Evolutionary conservation across 1,284 basidiomycete genomes (phyloP), one percentile per base, ranked within the genome.

Genomic region (Spongispora temasekensis): DNA sequence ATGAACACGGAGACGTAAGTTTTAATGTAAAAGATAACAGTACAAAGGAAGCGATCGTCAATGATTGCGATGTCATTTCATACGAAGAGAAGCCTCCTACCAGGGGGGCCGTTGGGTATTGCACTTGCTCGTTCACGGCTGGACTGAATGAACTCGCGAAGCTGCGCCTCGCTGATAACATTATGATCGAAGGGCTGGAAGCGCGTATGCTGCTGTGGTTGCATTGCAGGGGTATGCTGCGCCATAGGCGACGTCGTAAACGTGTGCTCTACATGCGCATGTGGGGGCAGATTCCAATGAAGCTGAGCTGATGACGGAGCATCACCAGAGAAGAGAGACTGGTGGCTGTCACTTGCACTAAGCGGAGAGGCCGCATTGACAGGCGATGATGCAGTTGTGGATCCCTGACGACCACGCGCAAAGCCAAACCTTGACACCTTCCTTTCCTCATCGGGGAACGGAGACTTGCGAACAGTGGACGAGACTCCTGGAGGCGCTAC

Each of bases 381-480:
- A 42, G 88, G 87, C 23, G 88, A 89, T 15, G 86, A 84, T 3
- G 85, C 71, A 52, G 79, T 69, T 21, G 80, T 81, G 10, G 88
- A 84, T 2, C 81, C 81, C 63, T 87, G 89, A 50, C 85, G 82
- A 19, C 87, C 88, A 25, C 90, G 85, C 12, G 93, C 93, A 72
- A 95, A 95, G 21, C 88, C 90, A 75, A 94, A 94, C 23, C 93
- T 83, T 8, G 92, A 94, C 40, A 92, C 83, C 65, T 88, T 89
- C 59, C 90, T 79, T 58, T 91, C 89, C 55, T 91, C 90, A 15
- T 84, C 65, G 4, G 77, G 75, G 40, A 73, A 77, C 23, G 72
- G 70, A 19, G 75, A 68, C 28, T 70, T 66, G 58, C 70, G 61
- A 19, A 67, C 64, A 55, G 55, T 60, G 21, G 72, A 68, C 37